Base-by-base conservation (phyloP, 257 asterid genomes). In the Solanum sitiens region DNA sequence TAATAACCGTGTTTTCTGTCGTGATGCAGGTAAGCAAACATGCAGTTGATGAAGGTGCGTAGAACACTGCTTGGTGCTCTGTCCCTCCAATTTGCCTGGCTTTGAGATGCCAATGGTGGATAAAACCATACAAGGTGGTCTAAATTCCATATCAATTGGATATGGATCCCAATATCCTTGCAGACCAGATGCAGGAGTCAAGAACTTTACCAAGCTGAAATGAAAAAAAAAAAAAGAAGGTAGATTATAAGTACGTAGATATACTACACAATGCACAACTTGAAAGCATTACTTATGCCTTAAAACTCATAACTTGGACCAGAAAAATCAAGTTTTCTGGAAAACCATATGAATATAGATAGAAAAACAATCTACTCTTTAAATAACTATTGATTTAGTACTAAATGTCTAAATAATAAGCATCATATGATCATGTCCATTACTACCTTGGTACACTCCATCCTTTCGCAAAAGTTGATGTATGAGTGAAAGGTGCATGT, bases 141-240 rank as follows among this genome's bases (percentile, higher is more conserved):
- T 89, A 91, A 95, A 94, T 91, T 96, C 99, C 98, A 95, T 96
- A 76, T 96, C 99, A 50, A 96, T 95, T 53, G 99, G 99, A 90
- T 96, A 96, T 0, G 98, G 98, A 63, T 96, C 99, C 99, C 99
- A 96, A 86, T 95, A 95, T 56, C 99, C 99, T 94, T 95, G 96
- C 72, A 95, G 92, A 37, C 98, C 94, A 77, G 98, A 92, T 50
- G 93, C 82, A 83, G 98, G 98, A 37, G 98, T 93, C 91, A 96
- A 88, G 85, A 96, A 96, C 71, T 96, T 95, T 91, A 96, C 99
- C 97, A 96, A 91, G 91, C 98, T 96, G 96, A 30, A 87, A 93
- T 87, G 11, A 3, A 56, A 59, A 21, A 30, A 8, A 32, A 12
- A 30, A 13, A 32, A 13, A 37, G 11, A 74, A 45, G 16, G 40